Conservation (phyloP, 2,329 filamentous ascomycete genomes). For the Orbilia ellipsospora region DNA sequence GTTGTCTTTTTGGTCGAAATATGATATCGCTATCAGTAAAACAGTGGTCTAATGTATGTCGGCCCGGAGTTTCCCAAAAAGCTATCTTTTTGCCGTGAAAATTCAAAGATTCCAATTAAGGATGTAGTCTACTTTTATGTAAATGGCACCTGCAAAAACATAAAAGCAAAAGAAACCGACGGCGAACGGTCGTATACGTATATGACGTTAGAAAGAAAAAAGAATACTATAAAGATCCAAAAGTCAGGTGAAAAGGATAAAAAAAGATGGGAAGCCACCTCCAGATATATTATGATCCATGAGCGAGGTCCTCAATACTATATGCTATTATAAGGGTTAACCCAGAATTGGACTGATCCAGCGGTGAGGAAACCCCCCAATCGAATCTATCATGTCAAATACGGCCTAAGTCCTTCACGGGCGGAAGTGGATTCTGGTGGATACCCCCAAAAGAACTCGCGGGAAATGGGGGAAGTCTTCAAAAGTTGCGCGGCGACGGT, state of each 20-base stretch:
- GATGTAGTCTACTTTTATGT: constrained; percentile 31
- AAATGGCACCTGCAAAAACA: constrained; percentile 28
- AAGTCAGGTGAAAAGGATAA: constrained; percentile 52
- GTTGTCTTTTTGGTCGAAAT: neutral
- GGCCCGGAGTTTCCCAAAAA: constrained; percentile 19
- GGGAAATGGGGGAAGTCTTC: constrained; percentile 46
- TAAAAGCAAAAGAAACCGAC: constrained; percentile 43
- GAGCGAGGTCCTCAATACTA: constrained; percentile 37
- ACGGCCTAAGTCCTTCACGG: constrained; percentile 49
- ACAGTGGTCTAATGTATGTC: constrained; percentile 40
- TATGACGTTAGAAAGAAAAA: constrained; percentile 48
- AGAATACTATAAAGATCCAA: constrained; percentile 47
- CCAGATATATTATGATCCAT: constrained; percentile 55
- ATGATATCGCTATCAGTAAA: constrained; percentile 50
- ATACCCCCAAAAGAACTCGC: constrained; percentile 44
- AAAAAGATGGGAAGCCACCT: constrained; percentile 43
- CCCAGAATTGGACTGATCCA: constrained; percentile 39
- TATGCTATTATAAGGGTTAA: constrained; percentile 54
- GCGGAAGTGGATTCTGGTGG: constrained; percentile 37
- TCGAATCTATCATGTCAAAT: constrained; percentile 52
- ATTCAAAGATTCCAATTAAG: constrained; percentile 32
- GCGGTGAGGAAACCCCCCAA: constrained; percentile 22
- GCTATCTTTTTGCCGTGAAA: constrained; percentile 27
- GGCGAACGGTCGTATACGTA: constrained; percentile 49
- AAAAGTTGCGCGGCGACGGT: constrained; percentile 49